Base-by-base conservation (phyloP, 345 rosid genomes). In the Lepidium didymum region DNA sequence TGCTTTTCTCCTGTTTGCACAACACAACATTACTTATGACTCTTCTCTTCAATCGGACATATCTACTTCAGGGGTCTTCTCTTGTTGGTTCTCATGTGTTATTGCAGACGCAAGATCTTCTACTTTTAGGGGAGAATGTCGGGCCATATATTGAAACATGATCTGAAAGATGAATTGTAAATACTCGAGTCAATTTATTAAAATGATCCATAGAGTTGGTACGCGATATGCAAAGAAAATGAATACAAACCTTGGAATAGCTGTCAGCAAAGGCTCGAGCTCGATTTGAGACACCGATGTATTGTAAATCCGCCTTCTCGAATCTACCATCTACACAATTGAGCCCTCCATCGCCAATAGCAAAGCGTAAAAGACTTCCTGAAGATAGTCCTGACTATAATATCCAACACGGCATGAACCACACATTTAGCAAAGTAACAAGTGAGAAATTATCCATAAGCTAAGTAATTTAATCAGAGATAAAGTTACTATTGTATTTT, bases 211-310 rank as follows among this genome's bases (percentile, higher is more conserved):
- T 35, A 38, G 23, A 49, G 21, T 56, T 33, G 12, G 16, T 23
- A 16, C 29, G 58, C 18, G 8, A 23, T 27, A 29, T 38, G 44
- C 45, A 60, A 33, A 44, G 19, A 6, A 49, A 19, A 44, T 33
- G 47, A 44, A 37, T 40, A 69, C 86, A 19, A 68, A 94, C 96
- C 99, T 94, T 94, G 52, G 99, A 94, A 81, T 83, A 91, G 77
- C 92, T 91, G 68, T 94, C 99, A 37, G 99, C 93, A 69, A 86
- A 94, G 29, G 96, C 86, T 31, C 97, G 90, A 5, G 91, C 84
- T 70, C 84, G 79, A 67, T 89, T 87, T 66, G 82, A 53, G 72
- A 80, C 83, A 70, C 89, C 87, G 37, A 82, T 81, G 70, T 84
- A 94, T 60, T 81, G 82, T 59, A 91, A 69, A 78, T 94, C 97